These are phyloP conservation scores for Xylaria arbuscula DNA, from an alignment of 2,329 filamentous ascomycete genomes.

Conservation along the genomic window DNA sequence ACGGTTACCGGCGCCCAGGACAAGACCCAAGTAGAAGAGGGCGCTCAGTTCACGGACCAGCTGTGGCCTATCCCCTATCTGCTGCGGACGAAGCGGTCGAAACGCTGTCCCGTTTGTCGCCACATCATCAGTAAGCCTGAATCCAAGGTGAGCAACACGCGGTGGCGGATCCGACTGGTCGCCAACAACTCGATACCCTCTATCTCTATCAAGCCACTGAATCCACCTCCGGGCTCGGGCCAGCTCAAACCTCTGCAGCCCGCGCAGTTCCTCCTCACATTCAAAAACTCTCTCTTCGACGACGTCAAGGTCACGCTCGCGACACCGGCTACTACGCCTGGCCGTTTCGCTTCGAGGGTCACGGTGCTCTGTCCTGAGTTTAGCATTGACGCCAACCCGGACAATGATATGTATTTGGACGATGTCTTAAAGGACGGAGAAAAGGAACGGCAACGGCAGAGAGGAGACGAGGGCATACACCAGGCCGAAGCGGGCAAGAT, in stretches of 20 bases:
- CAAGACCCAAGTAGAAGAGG: constrained; percentile 62
- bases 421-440: constrained; percentile 77
- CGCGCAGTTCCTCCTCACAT: constrained; percentile 85
- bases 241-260: constrained; percentile 67
- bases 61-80: constrained; percentile 85
- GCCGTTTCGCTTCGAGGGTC: constrained; percentile 79
- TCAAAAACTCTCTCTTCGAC: constrained; percentile 96
- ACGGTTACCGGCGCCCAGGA: constrained; percentile 65
- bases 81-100: constrained; percentile 90
- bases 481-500: constrained; percentile 90
- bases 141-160: constrained; percentile 85
- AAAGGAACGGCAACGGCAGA: constrained; percentile 53
- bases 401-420: constrained; percentile 80
- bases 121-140: constrained; percentile 97
- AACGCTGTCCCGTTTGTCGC: constrained; percentile 90
- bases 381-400: constrained; percentile 93
- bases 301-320: constrained; percentile 87
- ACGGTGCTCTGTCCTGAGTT: constrained; percentile 96
- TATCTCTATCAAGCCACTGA: constrained; percentile 76
- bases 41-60: constrained; percentile 73
- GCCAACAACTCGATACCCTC: constrained; percentile 89
- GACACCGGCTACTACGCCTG: constrained; percentile 82
- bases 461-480: constrained; percentile 56
- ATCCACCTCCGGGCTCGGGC: constrained; percentile 41
- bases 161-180: constrained; percentile 92